Evolutionary conservation across 176 grass and related monocot genomes (phyloP), one percentile per base, ranked within the genome.

Genomic region (Metroxylon sagu): DNA sequence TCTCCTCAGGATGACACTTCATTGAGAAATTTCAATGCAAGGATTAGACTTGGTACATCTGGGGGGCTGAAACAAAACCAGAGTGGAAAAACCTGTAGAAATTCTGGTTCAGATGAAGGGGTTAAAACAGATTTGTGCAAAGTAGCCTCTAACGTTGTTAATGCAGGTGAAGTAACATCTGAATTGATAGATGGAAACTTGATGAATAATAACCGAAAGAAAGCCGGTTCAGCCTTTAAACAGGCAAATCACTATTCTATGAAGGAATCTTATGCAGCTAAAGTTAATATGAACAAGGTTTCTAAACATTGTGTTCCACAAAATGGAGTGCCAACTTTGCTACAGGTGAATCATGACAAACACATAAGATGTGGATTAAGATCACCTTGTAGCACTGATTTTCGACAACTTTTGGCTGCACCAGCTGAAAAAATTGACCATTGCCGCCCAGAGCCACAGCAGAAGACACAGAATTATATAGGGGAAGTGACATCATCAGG

Each of bases 171-270:
- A 79, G 71, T 48, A 25, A 14, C 62, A 57, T 53, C 59, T 16
- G 52, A 50, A 53, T 56, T 28, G 31, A 23, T 29, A 66, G 25
- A 60, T 52, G 64, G 12, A 53, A 66, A 60, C 50, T 54, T 62
- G 67, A 67, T 68, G 26, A 56, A 64, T 56, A 25, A 4, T 61
- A 54, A n/a, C 72, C 67, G 73, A 69, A 54, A 48, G n/a, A 81
- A 29, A 78, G 81, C 21, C 8, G 69, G 51, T 72, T 61, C 67
- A 61, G 52, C 27, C 65, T 65, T 59, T 49, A 73, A 82, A 78
- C 71, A 52, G 56, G 66, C 58, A 29, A 69, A 75, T 56, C 19
- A 62, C 0, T 57, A 75, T 50, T 74, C 71, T 28, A 50, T 21
- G 35, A 65, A 56, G 55, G 67, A 18, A 53, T 61, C 50, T 61